phyloP scores from a whole-genome alignment of 164 flowering plant species.

The Echeveria elegans region DNA sequence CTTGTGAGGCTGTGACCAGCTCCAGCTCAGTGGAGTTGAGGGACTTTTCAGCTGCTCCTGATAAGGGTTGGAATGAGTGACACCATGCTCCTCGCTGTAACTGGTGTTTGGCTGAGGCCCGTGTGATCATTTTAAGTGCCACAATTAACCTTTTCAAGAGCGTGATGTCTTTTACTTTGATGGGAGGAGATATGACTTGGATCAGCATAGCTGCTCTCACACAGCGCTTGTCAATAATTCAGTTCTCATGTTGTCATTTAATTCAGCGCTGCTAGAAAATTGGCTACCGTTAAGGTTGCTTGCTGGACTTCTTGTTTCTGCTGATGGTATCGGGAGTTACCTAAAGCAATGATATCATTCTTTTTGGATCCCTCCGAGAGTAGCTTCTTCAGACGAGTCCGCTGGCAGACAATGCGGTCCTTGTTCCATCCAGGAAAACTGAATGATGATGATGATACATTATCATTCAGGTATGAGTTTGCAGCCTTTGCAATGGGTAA shows the following conservation, averaged over 20 bases:
- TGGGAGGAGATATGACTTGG: background rate
- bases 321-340: conserved; percentile 36
- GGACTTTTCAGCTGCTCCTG: background rate
- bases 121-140: background rate
- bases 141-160: background rate
- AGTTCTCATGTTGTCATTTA: conserved; percentile 18
- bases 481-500: conserved; percentile 68
- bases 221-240: conserved; percentile 50
- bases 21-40: background rate
- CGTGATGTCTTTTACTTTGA: background rate
- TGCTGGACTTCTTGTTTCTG: conserved; percentile 23
- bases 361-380: conserved; percentile 33
- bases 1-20: background rate
- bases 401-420: conserved; percentile 76
- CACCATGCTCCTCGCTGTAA: background rate
- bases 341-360: conserved; percentile 30
- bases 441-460: conserved; percentile 52
- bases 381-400: conserved; percentile 56
- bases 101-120: background rate
- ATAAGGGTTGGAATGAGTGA: background rate
- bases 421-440: conserved; percentile 80
- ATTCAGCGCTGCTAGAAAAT: conserved; percentile 15
- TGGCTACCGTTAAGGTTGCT: conserved; percentile 17
- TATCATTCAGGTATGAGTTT: conserved; percentile 54
- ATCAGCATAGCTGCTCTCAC: conserved; percentile 15